A percentile compares a stretch with the other conserved stretches of the same genome.
phyloP scores from a whole-genome alignment of 1,139 yeast species.

The Yamadazyma epiphylla region DNA sequence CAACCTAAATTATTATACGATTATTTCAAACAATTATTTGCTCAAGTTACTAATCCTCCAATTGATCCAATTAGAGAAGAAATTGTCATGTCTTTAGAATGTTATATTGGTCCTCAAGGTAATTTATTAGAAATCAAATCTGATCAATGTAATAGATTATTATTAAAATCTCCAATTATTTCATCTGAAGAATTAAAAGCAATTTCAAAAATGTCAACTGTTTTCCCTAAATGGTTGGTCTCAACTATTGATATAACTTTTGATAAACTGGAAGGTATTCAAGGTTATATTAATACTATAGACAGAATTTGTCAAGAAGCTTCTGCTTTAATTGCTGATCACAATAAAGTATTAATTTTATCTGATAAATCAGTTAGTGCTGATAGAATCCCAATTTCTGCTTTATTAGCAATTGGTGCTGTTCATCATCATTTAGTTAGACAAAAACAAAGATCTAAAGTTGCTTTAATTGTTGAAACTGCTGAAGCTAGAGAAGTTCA shows the following conservation, averaged over 20 bases:
- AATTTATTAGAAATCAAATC: constrained; percentile 91
- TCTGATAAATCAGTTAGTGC: constrained; percentile 65
- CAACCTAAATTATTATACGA: constrained; percentile 90
- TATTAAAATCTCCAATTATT: constrained; percentile 79
- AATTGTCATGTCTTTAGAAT: constrained; percentile 94
- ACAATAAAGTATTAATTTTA: constrained; percentile 69
- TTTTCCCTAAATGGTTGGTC: constrained; percentile 84
- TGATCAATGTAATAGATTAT: constrained; percentile 83
- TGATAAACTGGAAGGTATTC: constrained; percentile 73
- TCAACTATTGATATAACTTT: constrained; percentile 87
- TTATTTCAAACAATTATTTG: constrained; percentile 93
- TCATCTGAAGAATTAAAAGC: constrained; percentile 72
- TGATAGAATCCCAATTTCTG: constrained; percentile 73
- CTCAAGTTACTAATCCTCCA: constrained; percentile 98
- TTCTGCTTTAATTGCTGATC: constrained; percentile 74
- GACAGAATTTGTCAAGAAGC: constrained; percentile 89
- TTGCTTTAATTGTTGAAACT: constrained; percentile 85
- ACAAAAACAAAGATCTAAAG: constrained; percentile 94
- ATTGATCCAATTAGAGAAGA: constrained; percentile 97
- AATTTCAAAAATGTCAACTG: constrained; percentile 63
- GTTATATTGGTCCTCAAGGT: constrained; percentile 97
- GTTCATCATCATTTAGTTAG: constrained; percentile 95
- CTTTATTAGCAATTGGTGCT: constrained; percentile 94
- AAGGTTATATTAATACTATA: constrained; percentile 80
- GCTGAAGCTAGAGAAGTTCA: constrained; percentile 98